A percentile compares a stretch with the other conserved stretches of the same genome.
These are phyloP conservation scores for Telfairia occidentalis DNA, from an alignment of 331 rosid species.

Conservation along the genomic window DNA sequence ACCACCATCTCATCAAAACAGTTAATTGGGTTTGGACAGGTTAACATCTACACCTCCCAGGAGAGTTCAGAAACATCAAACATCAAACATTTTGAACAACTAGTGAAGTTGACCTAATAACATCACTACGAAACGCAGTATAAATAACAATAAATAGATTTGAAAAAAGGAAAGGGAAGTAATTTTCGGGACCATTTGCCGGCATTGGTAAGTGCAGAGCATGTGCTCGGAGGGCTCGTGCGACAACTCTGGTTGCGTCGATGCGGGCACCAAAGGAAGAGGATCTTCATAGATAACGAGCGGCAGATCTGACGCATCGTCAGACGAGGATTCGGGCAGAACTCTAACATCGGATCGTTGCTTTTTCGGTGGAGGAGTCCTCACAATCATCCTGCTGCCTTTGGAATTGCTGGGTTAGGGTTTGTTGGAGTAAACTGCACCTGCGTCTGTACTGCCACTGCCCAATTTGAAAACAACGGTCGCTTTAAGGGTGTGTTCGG, in stretches of 20 bases:
- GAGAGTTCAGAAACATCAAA: neutral
- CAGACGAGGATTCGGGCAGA: slow-evolving; percentile 16
- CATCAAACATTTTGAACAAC: neutral
- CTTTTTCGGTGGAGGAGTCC: slow-evolving; percentile 78
- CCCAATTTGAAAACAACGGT: slow-evolving; percentile 14
- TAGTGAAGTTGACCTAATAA: neutral
- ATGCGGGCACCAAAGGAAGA: slow-evolving; percentile 23
- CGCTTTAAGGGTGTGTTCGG: neutral
- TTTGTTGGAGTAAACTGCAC: neutral
- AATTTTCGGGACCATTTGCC: slow-evolving; percentile 57
- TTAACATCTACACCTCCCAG: neutral
- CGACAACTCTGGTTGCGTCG: slow-evolving; percentile 19
- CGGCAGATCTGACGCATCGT: slow-evolving; percentile 20
- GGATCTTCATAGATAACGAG: slow-evolving; percentile 71
- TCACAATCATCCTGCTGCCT: slow-evolving; percentile 37
- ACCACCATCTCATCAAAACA: neutral
- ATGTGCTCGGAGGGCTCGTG: slow-evolving; percentile 36
- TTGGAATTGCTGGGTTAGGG: slow-evolving; percentile 4
- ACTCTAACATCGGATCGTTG: slow-evolving; percentile 34
- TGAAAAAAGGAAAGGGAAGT: neutral
- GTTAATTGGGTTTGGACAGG: neutral
- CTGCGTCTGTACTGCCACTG: neutral
- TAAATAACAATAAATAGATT: neutral
- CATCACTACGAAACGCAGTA: neutral
- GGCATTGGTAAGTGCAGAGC: slow-evolving; percentile 97